Percentiles rank a stretch among this genome's conserved stretches.
phyloP scores from a whole-genome alignment of 768 basidiomycete species.

The Agaricus bisporus region DNA sequence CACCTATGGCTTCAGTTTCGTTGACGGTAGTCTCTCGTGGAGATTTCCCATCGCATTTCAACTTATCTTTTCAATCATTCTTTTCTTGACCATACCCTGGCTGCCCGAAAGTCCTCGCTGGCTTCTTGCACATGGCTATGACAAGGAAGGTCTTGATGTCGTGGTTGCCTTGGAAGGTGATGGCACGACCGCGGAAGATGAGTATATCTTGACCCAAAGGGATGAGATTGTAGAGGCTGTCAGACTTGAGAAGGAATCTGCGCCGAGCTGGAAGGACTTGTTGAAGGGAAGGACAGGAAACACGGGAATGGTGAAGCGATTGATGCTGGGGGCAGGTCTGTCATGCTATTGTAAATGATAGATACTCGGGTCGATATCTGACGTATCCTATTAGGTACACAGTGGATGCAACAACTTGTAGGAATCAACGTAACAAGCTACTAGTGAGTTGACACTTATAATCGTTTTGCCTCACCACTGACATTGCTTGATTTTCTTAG shows the following conservation, averaged over 20 bases:
- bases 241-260: slow-evolving; percentile 33
- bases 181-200: slow-evolving; percentile 27
- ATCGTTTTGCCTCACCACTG: not conserved
- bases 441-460: slow-evolving; percentile 26
- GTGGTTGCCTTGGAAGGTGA: slow-evolving; percentile 39
- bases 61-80: slow-evolving; percentile 37
- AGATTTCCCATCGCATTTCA: slow-evolving; percentile 48
- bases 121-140: slow-evolving; percentile 39
- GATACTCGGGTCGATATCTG: not conserved
- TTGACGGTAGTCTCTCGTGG: slow-evolving; percentile 37
- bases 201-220: slow-evolving; percentile 30
- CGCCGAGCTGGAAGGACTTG: slow-evolving; percentile 36
- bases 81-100: slow-evolving; percentile 42
- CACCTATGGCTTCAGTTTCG: slow-evolving; percentile 46
- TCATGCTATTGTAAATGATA: not conserved
- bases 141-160: slow-evolving; percentile 34
- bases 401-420: slow-evolving; percentile 48
- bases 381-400: slow-evolving; percentile 27
- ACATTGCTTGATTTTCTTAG: slow-evolving; percentile 15
- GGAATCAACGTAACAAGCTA: slow-evolving; percentile 50
- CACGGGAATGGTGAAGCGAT: slow-evolving; percentile 38
- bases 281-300: slow-evolving; percentile 34
- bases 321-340: slow-evolving; percentile 37
- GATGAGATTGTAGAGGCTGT: slow-evolving; percentile 40
- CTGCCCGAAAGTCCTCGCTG: slow-evolving; percentile 44